Evolutionary conservation across 2,329 filamentous ascomycete species (phyloP).

Genomic region (Hypoxylon sp.): DNA sequence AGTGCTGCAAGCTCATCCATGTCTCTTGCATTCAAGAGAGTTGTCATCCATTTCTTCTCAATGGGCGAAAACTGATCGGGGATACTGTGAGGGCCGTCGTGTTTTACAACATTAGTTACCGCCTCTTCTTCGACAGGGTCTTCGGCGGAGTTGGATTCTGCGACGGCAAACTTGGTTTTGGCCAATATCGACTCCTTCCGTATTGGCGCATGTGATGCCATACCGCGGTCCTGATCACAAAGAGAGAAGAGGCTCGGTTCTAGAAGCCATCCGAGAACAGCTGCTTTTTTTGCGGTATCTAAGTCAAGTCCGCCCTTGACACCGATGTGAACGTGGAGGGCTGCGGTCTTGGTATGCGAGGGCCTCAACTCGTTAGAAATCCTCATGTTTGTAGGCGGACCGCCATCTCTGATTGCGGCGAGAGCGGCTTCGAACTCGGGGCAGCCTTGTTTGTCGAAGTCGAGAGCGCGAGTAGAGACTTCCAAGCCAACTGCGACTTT

Average conservation of each 20-base stretch:
- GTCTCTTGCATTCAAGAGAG: slow-evolving; percentile 2
- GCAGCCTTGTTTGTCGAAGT: slow-evolving; percentile 11
- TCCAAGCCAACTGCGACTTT: slow-evolving; percentile 18
- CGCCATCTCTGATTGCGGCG: slow-evolving; percentile 6
- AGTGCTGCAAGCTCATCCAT: slow-evolving; percentile 17
- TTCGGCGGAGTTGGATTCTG: neutral
- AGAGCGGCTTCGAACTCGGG: slow-evolving; percentile 19
- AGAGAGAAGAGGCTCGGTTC: slow-evolving; percentile 26
- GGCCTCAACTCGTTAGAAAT: slow-evolving; percentile 8
- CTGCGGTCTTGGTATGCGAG: neutral
- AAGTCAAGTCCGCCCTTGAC: slow-evolving; percentile 18
- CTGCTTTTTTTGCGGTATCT: slow-evolving; percentile 17
- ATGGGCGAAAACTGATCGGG: slow-evolving; percentile 1
- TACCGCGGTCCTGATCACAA: slow-evolving; percentile 13
- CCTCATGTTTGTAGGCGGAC: neutral
- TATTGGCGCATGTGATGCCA: slow-evolving; percentile 11
- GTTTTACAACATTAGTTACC: neutral
- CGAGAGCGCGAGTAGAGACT: slow-evolving; percentile 18
- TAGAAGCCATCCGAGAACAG: slow-evolving; percentile 17
- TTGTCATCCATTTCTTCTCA: slow-evolving; percentile 13
- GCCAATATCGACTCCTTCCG: slow-evolving; percentile 16
- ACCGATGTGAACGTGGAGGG: slow-evolving; percentile 24
- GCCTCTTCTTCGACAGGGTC: neutral
- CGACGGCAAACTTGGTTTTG: neutral
- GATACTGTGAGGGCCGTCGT: neutral